These are phyloP conservation scores for Gigaspora rosea DNA, from an alignment of 192 early-diverging fungal genomes.

Conservation along the genomic window DNA sequence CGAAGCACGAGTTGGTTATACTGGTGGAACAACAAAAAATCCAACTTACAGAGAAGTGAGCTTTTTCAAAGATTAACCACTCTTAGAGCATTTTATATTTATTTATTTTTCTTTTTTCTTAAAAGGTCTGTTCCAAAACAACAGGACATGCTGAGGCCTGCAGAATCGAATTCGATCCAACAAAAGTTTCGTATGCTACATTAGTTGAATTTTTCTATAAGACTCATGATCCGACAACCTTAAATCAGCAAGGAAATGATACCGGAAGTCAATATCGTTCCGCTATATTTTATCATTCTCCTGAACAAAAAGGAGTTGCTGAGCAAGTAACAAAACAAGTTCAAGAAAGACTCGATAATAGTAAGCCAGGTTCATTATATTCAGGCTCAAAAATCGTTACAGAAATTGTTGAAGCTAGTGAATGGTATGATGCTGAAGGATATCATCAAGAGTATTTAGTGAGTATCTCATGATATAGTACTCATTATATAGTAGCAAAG, in stretches of 20 bases:
- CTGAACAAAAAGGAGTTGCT: conserved; percentile 73
- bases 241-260: conserved; percentile 85
- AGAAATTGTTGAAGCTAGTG: conserved; percentile 65
- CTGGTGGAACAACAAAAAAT: conserved; percentile 45
- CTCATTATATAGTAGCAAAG: too few species aligned
- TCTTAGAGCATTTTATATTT: neutral
- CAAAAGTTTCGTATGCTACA: conserved; percentile 67
- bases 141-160: conserved; percentile 87
- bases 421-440: conserved; percentile 81
- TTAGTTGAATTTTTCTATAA: conserved; percentile 84
- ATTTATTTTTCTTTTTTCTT: neutral
- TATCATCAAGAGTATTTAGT: conserved; percentile 81
- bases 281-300: conserved; percentile 81
- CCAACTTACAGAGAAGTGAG: conserved; percentile 56
- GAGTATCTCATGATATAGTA: conserved; percentile 25
- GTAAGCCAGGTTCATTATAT: conserved; percentile 15
- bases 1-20: conserved; percentile 57
- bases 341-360: conserved; percentile 55
- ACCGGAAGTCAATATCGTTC: conserved; percentile 85
- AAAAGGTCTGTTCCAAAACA: conserved; percentile 67
- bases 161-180: conserved; percentile 74
- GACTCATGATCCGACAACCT: conserved; percentile 85
- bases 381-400: conserved; percentile 63
- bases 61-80: too few species aligned
- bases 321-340: conserved; percentile 68